Percentiles rank a stretch among this genome's conserved stretches.
Conservation (phyloP, 2,329 filamentous ascomycete genomes). For the Lachnellula hyalina region DNA sequence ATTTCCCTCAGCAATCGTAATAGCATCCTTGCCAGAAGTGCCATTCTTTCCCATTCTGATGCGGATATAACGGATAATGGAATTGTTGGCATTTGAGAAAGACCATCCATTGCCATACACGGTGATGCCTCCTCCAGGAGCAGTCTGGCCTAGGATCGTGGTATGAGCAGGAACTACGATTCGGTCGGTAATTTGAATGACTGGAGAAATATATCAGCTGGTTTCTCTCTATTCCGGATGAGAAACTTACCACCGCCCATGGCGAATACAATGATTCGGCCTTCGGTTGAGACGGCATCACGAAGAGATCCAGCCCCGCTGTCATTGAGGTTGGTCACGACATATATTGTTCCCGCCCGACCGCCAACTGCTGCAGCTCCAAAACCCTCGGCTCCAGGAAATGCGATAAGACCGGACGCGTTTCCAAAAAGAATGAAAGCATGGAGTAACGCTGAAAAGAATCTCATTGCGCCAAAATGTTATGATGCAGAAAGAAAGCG, state of each 20-base stretch:
- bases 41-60: slow-evolving; percentile 49
- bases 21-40: slow-evolving; percentile 45
- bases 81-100: slow-evolving; percentile 28
- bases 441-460: neutral
- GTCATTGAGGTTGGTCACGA: slow-evolving; percentile 42
- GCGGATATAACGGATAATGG: slow-evolving; percentile 50
- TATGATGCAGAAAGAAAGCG: neutral
- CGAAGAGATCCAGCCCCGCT: slow-evolving; percentile 41
- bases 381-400: slow-evolving; percentile 43
- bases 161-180: slow-evolving; percentile 34
- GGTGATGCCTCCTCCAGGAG: slow-evolving; percentile 39
- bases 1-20: slow-evolving; percentile 46
- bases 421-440: neutral
- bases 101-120: slow-evolving; percentile 31
- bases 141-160: slow-evolving; percentile 43
- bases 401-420: slow-evolving; percentile 29
- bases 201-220: neutral
- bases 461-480: neutral
- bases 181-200: slow-evolving; percentile 17
- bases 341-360: slow-evolving; percentile 37
- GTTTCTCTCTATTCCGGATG: neutral
- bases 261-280: slow-evolving; percentile 41
- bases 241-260: slow-evolving; percentile 36
- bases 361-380: slow-evolving; percentile 42
- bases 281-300: slow-evolving; percentile 40